Evolutionary conservation across 1,284 basidiomycete genomes (phyloP).

Genomic region (Inonotus hispidus): DNA sequence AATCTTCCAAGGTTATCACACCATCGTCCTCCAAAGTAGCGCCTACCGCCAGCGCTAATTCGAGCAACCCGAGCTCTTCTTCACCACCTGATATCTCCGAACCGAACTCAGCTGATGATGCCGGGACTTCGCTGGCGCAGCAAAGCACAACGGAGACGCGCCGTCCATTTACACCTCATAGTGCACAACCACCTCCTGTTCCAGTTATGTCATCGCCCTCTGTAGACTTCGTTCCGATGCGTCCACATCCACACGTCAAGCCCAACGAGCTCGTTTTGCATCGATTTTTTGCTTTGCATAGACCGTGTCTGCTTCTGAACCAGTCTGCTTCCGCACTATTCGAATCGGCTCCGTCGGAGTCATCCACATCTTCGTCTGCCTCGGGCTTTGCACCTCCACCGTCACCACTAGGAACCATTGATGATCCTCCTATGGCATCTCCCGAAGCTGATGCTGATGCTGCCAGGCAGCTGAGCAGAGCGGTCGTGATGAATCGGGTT

Average conservation of each 20-base stretch:
- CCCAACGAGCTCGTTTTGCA: constrained; percentile 67
- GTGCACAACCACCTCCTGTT: constrained; percentile 15
- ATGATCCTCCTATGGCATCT: constrained; percentile 48
- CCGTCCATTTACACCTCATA: constrained; percentile 4
- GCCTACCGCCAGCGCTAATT: constrained; percentile 23
- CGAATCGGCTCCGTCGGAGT: constrained; percentile 34
- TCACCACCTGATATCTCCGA: constrained; percentile 22
- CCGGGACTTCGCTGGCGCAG: constrained; percentile 19
- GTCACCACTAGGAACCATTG: constrained; percentile 31
- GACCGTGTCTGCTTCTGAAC: constrained; percentile 62
- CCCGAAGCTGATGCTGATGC: constrained; percentile 70
- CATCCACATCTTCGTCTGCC: constrained; percentile 19
- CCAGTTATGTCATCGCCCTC: background rate
- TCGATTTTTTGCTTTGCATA: constrained; percentile 73
- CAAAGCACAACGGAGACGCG: constrained; percentile 2
- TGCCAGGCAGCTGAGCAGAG: constrained; percentile 64
- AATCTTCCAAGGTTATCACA: constrained; percentile 50
- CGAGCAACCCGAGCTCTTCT: constrained; percentile 25
- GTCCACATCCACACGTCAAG: constrained; percentile 48
- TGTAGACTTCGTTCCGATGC: constrained; percentile 18
- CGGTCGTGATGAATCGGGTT: constrained; percentile 58
- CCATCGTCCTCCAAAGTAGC: constrained; percentile 30
- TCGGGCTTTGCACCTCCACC: constrained; percentile 12
- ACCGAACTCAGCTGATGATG: constrained; percentile 23
- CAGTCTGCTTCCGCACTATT: constrained; percentile 53